A percentile compares a stretch with the other conserved stretches of the same genome.
Evolutionary conservation across 2,329 filamentous ascomycete species (phyloP).

Genomic region (Plenodomus tracheiphilus): DNA sequence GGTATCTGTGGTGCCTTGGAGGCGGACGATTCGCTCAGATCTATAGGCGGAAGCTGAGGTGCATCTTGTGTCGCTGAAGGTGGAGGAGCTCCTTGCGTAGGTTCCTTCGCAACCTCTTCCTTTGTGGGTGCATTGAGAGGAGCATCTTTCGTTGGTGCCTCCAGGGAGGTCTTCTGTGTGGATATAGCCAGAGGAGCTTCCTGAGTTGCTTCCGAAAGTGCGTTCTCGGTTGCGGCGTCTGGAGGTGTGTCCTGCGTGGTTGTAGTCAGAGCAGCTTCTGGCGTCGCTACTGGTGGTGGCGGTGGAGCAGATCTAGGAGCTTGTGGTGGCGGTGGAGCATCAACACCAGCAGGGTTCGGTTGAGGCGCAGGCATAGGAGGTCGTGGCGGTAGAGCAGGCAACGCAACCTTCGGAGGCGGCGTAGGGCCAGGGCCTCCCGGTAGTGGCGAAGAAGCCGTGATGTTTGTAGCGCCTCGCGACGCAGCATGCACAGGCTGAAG

Average conservation of each 20-base stretch:
- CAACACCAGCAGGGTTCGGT: not conserved
- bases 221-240: not conserved
- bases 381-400: not conserved
- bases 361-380: not conserved
- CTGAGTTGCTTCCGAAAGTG: not conserved
- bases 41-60: constrained; percentile 2
- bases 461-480: constrained; percentile 5
- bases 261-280: not conserved
- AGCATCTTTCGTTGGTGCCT: not conserved
- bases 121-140: too few species aligned
- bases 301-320: not conserved
- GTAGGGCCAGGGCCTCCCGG: constrained; percentile 6
- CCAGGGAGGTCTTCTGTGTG: too few species aligned
- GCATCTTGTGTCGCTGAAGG: not conserved
- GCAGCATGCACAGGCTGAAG: constrained; percentile 17
- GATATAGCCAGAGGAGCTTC: not conserved
- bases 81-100: not conserved
- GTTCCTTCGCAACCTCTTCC: too few species aligned
- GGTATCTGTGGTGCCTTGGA: not conserved
- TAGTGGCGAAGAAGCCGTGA: constrained; percentile 4
- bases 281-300: not conserved
- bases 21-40: constrained; percentile 3
- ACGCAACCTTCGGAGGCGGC: constrained; percentile 5
- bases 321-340: not conserved
- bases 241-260: not conserved